Base-by-base conservation (phyloP, 1,284 basidiomycete species). In the Paramarasmius palmivorus region DNA sequence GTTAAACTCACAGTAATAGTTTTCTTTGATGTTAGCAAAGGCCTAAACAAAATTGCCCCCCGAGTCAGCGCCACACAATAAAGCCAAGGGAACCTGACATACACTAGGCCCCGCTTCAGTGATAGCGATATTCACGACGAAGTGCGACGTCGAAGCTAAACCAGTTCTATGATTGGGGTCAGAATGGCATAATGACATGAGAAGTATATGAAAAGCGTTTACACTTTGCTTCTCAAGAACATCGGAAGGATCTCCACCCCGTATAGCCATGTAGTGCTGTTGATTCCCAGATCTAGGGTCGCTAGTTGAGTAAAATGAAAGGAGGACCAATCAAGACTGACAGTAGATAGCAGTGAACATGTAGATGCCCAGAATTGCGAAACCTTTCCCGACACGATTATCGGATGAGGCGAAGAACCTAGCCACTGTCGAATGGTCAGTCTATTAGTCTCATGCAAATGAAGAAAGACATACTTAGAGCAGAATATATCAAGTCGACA, bases 211-310 rank as follows among this genome's bases (percentile, higher is more conserved):
- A 17, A 20, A 14, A 23, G 17, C 20, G 41, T 53, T 14, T 34
- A 60, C 54, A 61, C 52, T 39, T 50, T 57, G 32, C 59, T 61
- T 22, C 59, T 42, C 42, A 61, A 42, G 23, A 42, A 54, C 2
- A 61, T 52, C 4, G 59, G 58, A 4, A 61, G 46, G 35, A 61
- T 52, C 29, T 61, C 58, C 1, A 57, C 57, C 26, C 59, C 59
- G 34, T 61, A 61, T 7, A 61, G 40, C 59, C 59, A 61, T 23
- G 59, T 61, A 3, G 55, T 61, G 36, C 56, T 54, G 52, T 61
- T 61, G 42, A 61, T 52, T 14, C 45, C 29, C 17, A 57, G 17
- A 36, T 58, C 57, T 58, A 22, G 22, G 32, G 44, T 38, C 14
- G 19, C 3, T 7, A 15, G 47, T 20, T 44, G 22, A 23, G 2